Conservation (phyloP, 2,329 filamentous ascomycete species). For the Ophidiomyces ophidiicola region DNA sequence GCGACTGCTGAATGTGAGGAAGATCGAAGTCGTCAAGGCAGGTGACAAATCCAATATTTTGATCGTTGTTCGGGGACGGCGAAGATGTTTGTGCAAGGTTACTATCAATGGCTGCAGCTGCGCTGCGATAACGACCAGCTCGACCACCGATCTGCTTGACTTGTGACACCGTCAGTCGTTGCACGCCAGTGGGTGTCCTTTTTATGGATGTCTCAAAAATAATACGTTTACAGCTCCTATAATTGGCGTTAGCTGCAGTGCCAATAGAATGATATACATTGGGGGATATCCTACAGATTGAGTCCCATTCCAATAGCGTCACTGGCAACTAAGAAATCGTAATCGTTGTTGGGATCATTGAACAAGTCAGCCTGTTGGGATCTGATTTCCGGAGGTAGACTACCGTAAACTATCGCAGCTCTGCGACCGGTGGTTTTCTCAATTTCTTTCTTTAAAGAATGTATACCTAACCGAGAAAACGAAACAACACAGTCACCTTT, state of each 20-base stretch:
- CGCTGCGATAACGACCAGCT: constrained; percentile 73
- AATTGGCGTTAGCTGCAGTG: constrained; percentile 13
- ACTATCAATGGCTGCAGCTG: constrained; percentile 37
- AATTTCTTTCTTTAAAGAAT: constrained; percentile 64
- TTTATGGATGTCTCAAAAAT: constrained; percentile 73
- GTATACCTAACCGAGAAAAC: constrained; percentile 73
- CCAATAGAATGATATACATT: constrained; percentile 12
- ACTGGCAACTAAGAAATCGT: constrained; percentile 85
- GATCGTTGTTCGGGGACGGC: constrained; percentile 7
- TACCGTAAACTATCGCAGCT: constrained; percentile 87
- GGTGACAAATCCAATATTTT: constrained; percentile 60
- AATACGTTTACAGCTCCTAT: constrained; percentile 66
- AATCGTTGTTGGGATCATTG: constrained; percentile 91
- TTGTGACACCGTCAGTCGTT: constrained; percentile 57
- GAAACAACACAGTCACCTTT: constrained; percentile 87
- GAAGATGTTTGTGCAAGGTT: constrained; percentile 6
- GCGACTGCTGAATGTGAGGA: constrained; percentile 47
- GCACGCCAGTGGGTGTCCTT: constrained; percentile 48
- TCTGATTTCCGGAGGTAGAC: constrained; percentile 80
- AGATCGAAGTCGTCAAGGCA: constrained; percentile 63
- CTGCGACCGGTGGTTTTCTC: constrained; percentile 63
- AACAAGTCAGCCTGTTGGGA: constrained; percentile 85
- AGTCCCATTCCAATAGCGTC: constrained; percentile 97
- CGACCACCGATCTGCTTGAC: constrained; percentile 92
- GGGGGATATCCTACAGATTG: constrained; percentile 74